phyloP scores from a whole-genome alignment of 768 basidiomycete species.

The Podaxis sp. region DNA sequence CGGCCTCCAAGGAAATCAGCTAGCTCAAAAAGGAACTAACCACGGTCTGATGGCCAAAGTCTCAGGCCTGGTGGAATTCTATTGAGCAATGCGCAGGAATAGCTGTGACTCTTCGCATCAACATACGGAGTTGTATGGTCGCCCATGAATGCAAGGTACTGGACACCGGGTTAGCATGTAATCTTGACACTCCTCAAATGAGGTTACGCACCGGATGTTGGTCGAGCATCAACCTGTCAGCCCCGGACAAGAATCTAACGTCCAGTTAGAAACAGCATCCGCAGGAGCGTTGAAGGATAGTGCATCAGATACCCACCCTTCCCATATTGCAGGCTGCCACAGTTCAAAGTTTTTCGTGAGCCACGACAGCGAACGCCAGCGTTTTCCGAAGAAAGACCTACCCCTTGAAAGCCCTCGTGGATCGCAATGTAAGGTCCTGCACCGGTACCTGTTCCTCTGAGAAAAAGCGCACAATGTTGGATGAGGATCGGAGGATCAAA shows the following conservation, averaged over 20 bases:
- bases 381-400: slow-evolving; percentile 24
- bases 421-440: slow-evolving; percentile 53
- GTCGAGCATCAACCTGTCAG: slow-evolving; percentile 76
- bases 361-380: neutral
- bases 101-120: slow-evolving; percentile 12
- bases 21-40: slow-evolving; percentile 25
- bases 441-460: slow-evolving; percentile 66
- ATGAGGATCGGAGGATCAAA: slow-evolving; percentile 2
- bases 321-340: slow-evolving; percentile 40
- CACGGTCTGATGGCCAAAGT: slow-evolving; percentile 42
- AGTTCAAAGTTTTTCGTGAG: slow-evolving; percentile 11
- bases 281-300: neutral
- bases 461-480: slow-evolving; percentile 7
- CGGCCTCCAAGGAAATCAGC: slow-evolving; percentile 17
- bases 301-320: slow-evolving; percentile 30
- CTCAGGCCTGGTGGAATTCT: slow-evolving; percentile 30
- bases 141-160: slow-evolving; percentile 46
- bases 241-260: slow-evolving; percentile 65
- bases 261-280: slow-evolving; percentile 1
- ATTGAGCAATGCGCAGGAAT: slow-evolving; percentile 12
- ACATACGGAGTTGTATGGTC: slow-evolving; percentile 39
- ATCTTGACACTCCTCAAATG: neutral
- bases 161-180: slow-evolving; percentile 17
- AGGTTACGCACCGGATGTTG: slow-evolving; percentile 65
- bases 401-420: slow-evolving; percentile 67